Evolutionary conservation across 768 basidiomycete genomes (phyloP), one percentile per base, ranked within the genome.

Genomic region (Leucocoprinus sp.): DNA sequence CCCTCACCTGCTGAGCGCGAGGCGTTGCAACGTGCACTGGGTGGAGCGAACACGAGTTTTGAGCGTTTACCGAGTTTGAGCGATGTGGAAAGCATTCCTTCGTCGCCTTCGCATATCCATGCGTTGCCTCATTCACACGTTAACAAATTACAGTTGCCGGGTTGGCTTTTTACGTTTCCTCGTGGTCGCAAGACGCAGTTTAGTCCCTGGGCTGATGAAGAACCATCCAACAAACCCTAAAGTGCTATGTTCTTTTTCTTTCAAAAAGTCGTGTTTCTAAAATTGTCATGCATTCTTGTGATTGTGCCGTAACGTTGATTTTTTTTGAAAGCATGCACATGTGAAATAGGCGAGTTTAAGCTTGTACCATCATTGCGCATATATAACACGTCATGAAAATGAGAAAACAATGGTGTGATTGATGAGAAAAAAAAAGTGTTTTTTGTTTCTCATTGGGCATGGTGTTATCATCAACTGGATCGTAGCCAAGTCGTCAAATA

Each of bases 1-100:
- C 89, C 88, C 24, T 91, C 88, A 51, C 84, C 82, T 43, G 87
- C 82, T 51, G 89, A 93, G 70, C 84, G 89, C 34, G 84, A 89
- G 63, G 88, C 75, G 41, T 72, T 93, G 24, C 80, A 85, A 54
- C 82, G 87, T 42, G 84, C 76, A n/a, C 63, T 91, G 11, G 81
- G 83, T 37, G 76, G 81, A 12, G 82, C 82, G 48, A 87, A 86
- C 62, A 70, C 77, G 43, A 87, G 84, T 57, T 71, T 86, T 22
- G 86, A 89, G 62, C 76, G 81, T 27, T 70, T 89, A 45, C 84
- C 86, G 18, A 86, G 82, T 62, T 67, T 88, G 48, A 82, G 82
- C 54, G 82, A 86, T 53, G 84, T 87, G 38, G 77, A 77, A 46
- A 82, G 72, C 60, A 77, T 84, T 45, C 79, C 82, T 33, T 69